Evolutionary conservation across 1,284 basidiomycete species (phyloP).

Genomic region (Marasmius sp.): DNA sequence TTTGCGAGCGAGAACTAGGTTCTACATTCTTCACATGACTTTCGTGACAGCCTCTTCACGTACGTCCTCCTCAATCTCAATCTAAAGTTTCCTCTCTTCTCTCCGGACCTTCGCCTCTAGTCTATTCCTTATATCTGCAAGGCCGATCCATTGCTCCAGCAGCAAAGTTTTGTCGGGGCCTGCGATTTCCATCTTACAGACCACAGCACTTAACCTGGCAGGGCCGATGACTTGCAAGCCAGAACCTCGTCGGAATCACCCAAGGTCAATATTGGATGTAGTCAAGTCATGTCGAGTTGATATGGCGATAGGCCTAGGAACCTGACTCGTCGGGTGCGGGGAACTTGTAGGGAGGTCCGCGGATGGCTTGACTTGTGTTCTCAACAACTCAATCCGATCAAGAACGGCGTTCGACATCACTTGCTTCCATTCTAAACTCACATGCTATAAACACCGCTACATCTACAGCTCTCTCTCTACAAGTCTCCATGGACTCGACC

Average conservation of each 20-base stretch:
- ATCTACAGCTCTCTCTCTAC: neutral
- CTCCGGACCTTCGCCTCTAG: neutral
- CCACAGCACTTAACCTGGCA: neutral
- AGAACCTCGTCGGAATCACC: too few species aligned
- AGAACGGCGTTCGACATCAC: too few species aligned
- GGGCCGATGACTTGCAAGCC: neutral
- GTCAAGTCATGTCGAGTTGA: neutral
- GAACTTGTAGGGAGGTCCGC: too few species aligned
- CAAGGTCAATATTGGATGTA: neutral
- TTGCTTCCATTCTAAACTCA: too few species aligned
- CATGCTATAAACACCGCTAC: neutral
- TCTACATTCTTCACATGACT: neutral
- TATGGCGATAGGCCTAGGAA: neutral
- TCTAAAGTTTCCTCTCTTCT: slow-evolving; percentile 9
- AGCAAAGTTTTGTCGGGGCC: neutral
- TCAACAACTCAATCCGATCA: too few species aligned
- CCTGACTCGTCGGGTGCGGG: neutral
- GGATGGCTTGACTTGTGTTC: neutral
- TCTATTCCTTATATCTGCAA: too few species aligned
- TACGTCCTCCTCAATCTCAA: slow-evolving; percentile 26
- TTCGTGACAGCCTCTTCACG: too few species aligned
- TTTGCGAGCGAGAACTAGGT: too few species aligned
- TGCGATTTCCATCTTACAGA: neutral
- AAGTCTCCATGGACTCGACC: slow-evolving; percentile 17
- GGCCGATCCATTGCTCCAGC: neutral